Base-by-base conservation (phyloP, 495 filamentous ascomycete genomes). In the Tuber brumale region DNA sequence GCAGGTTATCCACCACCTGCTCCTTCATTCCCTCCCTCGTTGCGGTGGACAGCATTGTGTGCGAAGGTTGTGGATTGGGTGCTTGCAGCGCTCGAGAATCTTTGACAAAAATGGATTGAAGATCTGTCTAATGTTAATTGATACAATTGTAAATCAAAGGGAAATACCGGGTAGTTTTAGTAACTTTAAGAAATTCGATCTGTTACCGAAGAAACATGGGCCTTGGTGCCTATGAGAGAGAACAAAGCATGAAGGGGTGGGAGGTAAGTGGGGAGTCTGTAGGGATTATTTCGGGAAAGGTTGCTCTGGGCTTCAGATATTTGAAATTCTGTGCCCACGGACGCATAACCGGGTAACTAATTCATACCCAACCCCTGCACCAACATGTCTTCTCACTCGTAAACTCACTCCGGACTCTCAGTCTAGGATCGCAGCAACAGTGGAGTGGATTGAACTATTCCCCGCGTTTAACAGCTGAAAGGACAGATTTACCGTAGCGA, bases 1-100 rank as follows among this genome's bases (percentile, higher is more conserved):
- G 94, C 12, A 92, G 85, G 78, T 90, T 89, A 84, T 97, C 93
- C 69, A 94, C 89, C 82, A 98, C 91, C 87, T 97, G 94, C 86
- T 92, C 90, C 87, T 97, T 97, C 83, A 82, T 82, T 41, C 78
- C 78, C 73, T 80, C 78, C 51, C 77, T 80, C 23, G 78, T 79
- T 42, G 78, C 78, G 10, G 78, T 80, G 69, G 78, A 80, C 70
- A 80, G 70, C 78, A 80, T 80, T 18, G 41, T n/a, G 35, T 48
- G 71, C 66, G 39, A 43, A 73, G 27, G 27, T 18, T 66, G 14
- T 35, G 57, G 7, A 35, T 35, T 66, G 57, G 57, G 14, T 18
- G 27, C 14, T 35, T 27, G 57, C 5, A 18, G 27, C 16, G 31
- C 4, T 61, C 14, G 57, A 66, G 27, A 35, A 35, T 31, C 57